Conservation (phyloP, 768 basidiomycete species). For the Hypsizygus marmoreus region DNA sequence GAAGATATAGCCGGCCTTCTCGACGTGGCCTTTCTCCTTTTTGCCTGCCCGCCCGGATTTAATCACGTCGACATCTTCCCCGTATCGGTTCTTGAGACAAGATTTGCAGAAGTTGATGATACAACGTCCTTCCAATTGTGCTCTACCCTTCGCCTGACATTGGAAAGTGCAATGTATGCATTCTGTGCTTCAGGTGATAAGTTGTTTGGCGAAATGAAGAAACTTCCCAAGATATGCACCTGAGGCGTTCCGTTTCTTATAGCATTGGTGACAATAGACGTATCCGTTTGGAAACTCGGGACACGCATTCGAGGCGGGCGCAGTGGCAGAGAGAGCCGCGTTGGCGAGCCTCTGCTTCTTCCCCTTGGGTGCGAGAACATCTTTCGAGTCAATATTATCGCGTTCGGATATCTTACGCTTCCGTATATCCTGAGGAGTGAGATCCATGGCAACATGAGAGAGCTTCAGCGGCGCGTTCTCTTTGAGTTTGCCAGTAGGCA, state of each 20-base stretch:
- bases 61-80: conserved; percentile 48
- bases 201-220: no score
- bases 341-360: conserved; percentile 35
- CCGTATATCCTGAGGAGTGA: conserved; percentile 23
- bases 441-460: conserved; percentile 20
- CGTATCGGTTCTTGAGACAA: conserved; percentile 72
- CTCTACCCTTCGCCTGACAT: conserved; percentile 19
- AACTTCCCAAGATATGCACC: conserved; percentile 36
- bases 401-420: conserved; percentile 55
- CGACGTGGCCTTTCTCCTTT: conserved; percentile 21
- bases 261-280: conserved; percentile 75
- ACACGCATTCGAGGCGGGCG: conserved; percentile 22
- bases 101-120: conserved; percentile 59
- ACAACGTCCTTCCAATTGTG: conserved; percentile 45
- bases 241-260: conserved; percentile 54
- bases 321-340: conserved; percentile 14
- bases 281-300: conserved; percentile 41
- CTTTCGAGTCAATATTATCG: conserved; percentile 23
- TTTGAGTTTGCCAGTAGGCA: conserved; percentile 36
- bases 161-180: conserved; percentile 38
- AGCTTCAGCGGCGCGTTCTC: conserved; percentile 45
- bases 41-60: conserved; percentile 25
- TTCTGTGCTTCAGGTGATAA: no score
- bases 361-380: conserved; percentile 19
- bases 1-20: conserved; percentile 46